Evolutionary conservation across 2,329 filamentous ascomycete genomes (phyloP), one percentile per base, ranked within the genome.

Genomic region (Fusarium guadeloupense): DNA sequence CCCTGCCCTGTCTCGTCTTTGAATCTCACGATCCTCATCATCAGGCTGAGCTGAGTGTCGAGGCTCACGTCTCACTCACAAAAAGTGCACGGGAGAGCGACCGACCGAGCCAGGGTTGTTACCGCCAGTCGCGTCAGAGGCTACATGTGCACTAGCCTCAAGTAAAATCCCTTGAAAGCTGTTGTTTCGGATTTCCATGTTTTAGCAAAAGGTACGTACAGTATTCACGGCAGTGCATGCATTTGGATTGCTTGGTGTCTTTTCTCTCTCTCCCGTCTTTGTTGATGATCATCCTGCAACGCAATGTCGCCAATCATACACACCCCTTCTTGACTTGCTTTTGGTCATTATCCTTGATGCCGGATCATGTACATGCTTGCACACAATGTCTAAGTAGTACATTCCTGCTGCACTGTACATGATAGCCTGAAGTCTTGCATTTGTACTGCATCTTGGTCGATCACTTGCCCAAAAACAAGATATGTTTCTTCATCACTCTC

Each of bases 141-240:
- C 51, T 59, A 51, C 30, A 49, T 31, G 34, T 47, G 60, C 55
- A 62, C 61, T 59, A 64, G 60, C 46, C 46, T 46, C 35, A 49
- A 62, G 56, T 46, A 12, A 26, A 62, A 40, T 46, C 39, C 50
- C 59, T 57, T 62, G 41, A 57, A 34, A 62, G 39, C 52, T 46
- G 46, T 46, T 64, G 61, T 64, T 64, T 64, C 51, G 56, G 50
- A 64, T 64, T 64, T 62, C 41, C 56, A 62, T 52, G 46, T 57
- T 64, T 48, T 64, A 57, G 13, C 49, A n/a, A 59, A 9, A 52
- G 60, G 61, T 64, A 64, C 60, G 61, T 64, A 58, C 47, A n/a
- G 39, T 50, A 30, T 49, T 46, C 40, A 30, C 28, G 5, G 28
- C 14, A 30, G 28, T 30, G 41, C 31, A 46, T 51, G 33, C 56